Evolutionary conservation across 805 yeast genomes (phyloP), one percentile per base, ranked within the genome.

Genomic region (Yarrowia sp.): DNA sequence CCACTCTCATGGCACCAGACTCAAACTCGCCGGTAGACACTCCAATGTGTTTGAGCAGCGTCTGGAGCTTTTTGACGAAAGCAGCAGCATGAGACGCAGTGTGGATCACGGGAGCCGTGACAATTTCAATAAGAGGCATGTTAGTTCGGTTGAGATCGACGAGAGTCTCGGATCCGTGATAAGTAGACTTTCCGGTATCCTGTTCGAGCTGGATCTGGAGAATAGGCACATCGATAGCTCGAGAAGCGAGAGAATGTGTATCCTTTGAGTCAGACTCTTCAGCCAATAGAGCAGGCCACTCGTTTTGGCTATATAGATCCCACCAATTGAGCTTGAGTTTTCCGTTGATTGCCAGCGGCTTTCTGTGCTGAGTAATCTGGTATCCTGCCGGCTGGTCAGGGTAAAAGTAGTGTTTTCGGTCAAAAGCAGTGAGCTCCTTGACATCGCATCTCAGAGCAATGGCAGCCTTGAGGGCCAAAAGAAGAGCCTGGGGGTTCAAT

Each of bases 321-420:
- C 83, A 78, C 32, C 79, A 77, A 11, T 74, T 75, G 49, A 94
- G 76, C 26, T 75, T 75, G 40, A 94, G 59, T 22, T 67, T 72
- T 0, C 99, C 99, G 61, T 85, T 82, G 41, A 77, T 80, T 1
- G 97, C 95, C 58, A 91, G 81, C 0, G 98, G 98, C 43, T 83
- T 83, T 76, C 85, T 91, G 75, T 87, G 90, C 78, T 95, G 99
- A 0, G 99, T 95, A 63, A 95, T 89, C 77, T 95, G 99, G 78
- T 92, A 95, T 0, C 99, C 99, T 67, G 90, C 79, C 0, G 99
- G 99, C 76, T 95, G 98, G 77, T 95, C 99, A 0, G 93, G 94
- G 77, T 95, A 95, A 77, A 95, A 92, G 77, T 95, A 95, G 77
- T 95, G 99, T 77, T 95, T 95, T 72, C 99, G 82, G 75, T 95